Evolutionary conservation across 805 yeast genomes (phyloP).

Genomic region (Wickerhamomyces tratensis): DNA sequence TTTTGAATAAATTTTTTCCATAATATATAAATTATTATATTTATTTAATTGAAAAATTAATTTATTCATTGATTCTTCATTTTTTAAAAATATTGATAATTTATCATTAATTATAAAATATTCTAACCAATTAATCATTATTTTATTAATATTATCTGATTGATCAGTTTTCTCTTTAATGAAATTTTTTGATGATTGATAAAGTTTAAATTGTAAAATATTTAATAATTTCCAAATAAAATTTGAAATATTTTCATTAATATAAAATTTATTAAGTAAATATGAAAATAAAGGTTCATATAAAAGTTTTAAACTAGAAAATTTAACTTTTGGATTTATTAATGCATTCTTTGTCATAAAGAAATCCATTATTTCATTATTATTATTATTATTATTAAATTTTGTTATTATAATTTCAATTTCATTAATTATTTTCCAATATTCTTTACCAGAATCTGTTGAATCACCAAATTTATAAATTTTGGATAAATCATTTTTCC

Average conservation of each 20-base stretch:
- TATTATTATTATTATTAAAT: conserved; percentile 2
- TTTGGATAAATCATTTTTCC: conserved; percentile 33
- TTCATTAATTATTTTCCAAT: conserved; percentile 28
- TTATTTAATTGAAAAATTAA: not conserved
- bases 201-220: not conserved
- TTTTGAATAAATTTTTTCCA: too few relatives aligned
- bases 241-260: not conserved
- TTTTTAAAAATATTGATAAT: too few relatives aligned
- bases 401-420: conserved; percentile 10
- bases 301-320: conserved; percentile 16
- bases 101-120: too few relatives aligned
- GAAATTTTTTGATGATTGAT: not conserved
- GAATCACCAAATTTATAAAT: conserved; percentile 34
- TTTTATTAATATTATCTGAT: too few relatives aligned
- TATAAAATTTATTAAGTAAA: conserved; percentile 1
- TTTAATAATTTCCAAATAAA: not conserved
- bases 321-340: conserved; percentile 18
- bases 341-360: conserved; percentile 24
- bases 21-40: too few relatives aligned
- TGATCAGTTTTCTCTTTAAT: too few relatives aligned
- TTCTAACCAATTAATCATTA: not conserved
- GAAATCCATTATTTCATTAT: conserved; percentile 14
- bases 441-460: conserved; percentile 29
- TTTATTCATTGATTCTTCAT: too few relatives aligned
- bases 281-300: conserved; percentile 19